These are phyloP conservation scores for Hemileccinum rubropunctum DNA, from an alignment of 768 basidiomycete genomes.

Conservation along the genomic window DNA sequence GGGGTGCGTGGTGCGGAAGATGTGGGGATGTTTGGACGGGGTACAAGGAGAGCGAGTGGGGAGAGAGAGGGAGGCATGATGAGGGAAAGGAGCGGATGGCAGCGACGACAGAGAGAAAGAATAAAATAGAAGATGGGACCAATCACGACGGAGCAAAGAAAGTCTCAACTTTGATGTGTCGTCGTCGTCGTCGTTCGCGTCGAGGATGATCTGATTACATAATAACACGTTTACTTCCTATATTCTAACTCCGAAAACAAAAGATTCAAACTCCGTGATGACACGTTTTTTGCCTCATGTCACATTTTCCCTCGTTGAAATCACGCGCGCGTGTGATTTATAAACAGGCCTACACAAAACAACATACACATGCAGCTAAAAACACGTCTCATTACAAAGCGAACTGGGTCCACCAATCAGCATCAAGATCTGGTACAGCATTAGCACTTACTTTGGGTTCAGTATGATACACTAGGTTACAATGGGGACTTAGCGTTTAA, in stretches of 20 bases:
- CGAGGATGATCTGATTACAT: slow-evolving; percentile 19
- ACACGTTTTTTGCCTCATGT: slow-evolving; percentile 22
- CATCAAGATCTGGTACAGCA: no score
- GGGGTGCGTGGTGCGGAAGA: slow-evolving; percentile 58
- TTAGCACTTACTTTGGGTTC: slow-evolving; percentile 15
- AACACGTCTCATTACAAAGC: no score
- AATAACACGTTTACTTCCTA: slow-evolving; percentile 17
- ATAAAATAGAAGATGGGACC: slow-evolving; percentile 16
- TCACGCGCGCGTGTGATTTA: slow-evolving; percentile 20
- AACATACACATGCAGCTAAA: no score
- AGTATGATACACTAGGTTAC: slow-evolving; percentile 23
- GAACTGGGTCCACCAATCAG: no score
- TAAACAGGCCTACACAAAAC: neutral
- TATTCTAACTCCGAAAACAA: slow-evolving; percentile 15
- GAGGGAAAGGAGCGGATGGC: slow-evolving; percentile 47
- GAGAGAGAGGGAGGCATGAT: slow-evolving; percentile 46
- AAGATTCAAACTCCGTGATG: slow-evolving; percentile 13
- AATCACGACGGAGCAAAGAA: slow-evolving; percentile 16
- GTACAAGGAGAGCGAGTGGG: slow-evolving; percentile 59
- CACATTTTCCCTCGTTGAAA: slow-evolving; percentile 18
- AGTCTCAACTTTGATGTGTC: slow-evolving; percentile 17
- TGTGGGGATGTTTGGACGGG: slow-evolving; percentile 49
- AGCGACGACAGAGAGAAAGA: slow-evolving; percentile 30
- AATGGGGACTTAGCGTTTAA: slow-evolving; percentile 25
- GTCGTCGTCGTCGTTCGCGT: slow-evolving; percentile 27